Conservation (phyloP, 495 filamentous ascomycete species). For the Bombardia bombarda region DNA sequence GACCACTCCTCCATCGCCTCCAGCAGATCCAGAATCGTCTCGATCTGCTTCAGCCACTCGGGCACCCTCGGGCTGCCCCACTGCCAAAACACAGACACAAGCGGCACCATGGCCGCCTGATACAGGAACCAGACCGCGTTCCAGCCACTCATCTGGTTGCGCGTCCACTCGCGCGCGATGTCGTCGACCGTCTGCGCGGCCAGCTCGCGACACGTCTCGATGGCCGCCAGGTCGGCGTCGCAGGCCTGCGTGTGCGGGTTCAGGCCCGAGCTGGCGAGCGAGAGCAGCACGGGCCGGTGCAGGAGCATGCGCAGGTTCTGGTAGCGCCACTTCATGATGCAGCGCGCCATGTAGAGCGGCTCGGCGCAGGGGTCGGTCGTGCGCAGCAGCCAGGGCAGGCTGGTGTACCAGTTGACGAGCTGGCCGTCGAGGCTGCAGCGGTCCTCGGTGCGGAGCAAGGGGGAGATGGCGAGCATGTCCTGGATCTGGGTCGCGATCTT, state of each 20-base stretch:
- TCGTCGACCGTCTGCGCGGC: conserved; percentile 65
- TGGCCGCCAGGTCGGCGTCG: conserved; percentile 60
- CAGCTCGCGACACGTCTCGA: conserved; percentile 59
- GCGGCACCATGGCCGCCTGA: conserved; percentile 70
- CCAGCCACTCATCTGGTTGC: conserved; percentile 73
- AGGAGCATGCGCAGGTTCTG: conserved; percentile 72
- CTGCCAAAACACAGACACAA: conserved; percentile 63
- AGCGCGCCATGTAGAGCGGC: conserved; percentile 58
- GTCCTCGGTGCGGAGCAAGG: conserved; percentile 57
- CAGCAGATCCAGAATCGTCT: conserved; percentile 58
- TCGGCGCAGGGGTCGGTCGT: conserved; percentile 63
- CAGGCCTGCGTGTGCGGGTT: conserved; percentile 47
- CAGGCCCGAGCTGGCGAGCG: conserved; percentile 58
- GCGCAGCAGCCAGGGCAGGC: conserved; percentile 62
- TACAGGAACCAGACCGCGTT: conserved; percentile 79
- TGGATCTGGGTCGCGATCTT: conserved; percentile 73
- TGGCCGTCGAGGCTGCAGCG: conserved; percentile 57
- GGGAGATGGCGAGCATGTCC: conserved; percentile 62
- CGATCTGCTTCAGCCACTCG: conserved; percentile 57
- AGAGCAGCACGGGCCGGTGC: conserved; percentile 67
- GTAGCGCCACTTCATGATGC: conserved; percentile 78
- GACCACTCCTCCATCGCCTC: conserved; percentile 64
- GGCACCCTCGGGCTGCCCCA: conserved; percentile 46
- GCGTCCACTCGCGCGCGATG: conserved; percentile 57
- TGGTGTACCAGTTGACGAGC: conserved; percentile 63